Base-by-base conservation (phyloP, 148 eudicot species). In the Bassia scoparia region DNA sequence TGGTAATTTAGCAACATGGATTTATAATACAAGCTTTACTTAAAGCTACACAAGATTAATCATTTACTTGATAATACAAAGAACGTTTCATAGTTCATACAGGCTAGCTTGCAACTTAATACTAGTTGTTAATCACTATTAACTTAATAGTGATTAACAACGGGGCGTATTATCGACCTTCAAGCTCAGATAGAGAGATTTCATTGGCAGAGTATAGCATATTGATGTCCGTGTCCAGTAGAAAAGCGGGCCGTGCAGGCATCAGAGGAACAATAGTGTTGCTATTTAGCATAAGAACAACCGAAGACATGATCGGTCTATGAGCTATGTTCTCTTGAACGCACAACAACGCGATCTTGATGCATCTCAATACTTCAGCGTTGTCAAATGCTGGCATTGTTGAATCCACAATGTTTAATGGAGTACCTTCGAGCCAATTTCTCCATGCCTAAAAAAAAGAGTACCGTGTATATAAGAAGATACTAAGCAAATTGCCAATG, bases 391-490 rank as follows among this genome's bases (percentile, higher is more conserved):
- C 30, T 11, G 64, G 11, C 59, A 80, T 61, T 23, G 79, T 49
- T 0, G 78, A n/a, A 71, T 83, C 86, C 35, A 80, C 78, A 12
- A 83, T 52, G 15, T 61, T 66, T 37, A 73, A 17, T 10, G 78
- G 31, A 13, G 78, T 77, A 21, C 76, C 85, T 60, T 83, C 78
- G 15, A 67, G 44, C 89, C 89, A 86, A 50, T 56, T 81, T 67
- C 61, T 83, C 84, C 86, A 86, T 18, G 81, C 83, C 89, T 86
- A 78, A 56, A 75, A 68, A 21, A 23, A 14, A 15, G 43, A 24
- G 53, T 23, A 14, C 18, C 1, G 34, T 35, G 1, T 46, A 48
- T 12, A 48, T 3, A 14, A 13, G 23, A 68, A 21, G 7, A 13
- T 13, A 7, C 2, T 24, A 29, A 16, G 38, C 41, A 3, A 37